phyloP scores from a whole-genome alignment of 2,329 filamentous ascomycete species.

The Penicillium sp. region DNA sequence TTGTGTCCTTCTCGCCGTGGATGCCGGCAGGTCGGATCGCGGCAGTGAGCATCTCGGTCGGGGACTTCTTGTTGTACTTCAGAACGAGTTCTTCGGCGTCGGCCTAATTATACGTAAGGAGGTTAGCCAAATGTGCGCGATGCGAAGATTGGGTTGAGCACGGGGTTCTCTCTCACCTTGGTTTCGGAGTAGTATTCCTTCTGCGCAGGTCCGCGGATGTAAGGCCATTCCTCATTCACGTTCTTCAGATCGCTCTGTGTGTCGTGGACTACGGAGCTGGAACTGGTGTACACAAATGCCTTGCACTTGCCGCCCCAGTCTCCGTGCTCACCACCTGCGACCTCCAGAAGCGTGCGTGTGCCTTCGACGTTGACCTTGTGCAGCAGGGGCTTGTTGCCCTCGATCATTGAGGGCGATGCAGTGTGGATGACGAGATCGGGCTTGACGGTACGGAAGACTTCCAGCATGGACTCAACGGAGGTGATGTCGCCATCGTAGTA shows the following conservation, averaged over 20 bases:
- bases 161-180: conserved; percentile 60
- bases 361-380: conserved; percentile 86
- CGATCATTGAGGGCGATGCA: conserved; percentile 67
- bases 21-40: conserved; percentile 85
- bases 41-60: conserved; percentile 68
- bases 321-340: conserved; percentile 69
- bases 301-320: conserved; percentile 64
- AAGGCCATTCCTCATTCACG: conserved; percentile 79
- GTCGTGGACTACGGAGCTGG: conserved; percentile 82
- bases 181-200: conserved; percentile 86
- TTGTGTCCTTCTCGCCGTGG: conserved; percentile 84
- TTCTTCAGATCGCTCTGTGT: conserved; percentile 77
- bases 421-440: conserved; percentile 91
- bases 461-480: conserved; percentile 60
- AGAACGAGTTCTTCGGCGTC: conserved; percentile 81
- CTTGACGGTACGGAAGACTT: conserved; percentile 64
- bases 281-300: conserved; percentile 88
- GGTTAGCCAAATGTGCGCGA: conserved; percentile 2
- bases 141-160: conserved; percentile 17
- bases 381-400: conserved; percentile 60
- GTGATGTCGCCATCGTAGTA: conserved; percentile 82
- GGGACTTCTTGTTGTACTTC: conserved; percentile 65
- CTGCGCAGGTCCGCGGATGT: conserved; percentile 70
- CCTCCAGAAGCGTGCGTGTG: conserved; percentile 66
- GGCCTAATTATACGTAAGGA: conserved; percentile 51